Base-by-base conservation (phyloP, 148 eudicot species). In the Tetragonia tetragonoides region DNA sequence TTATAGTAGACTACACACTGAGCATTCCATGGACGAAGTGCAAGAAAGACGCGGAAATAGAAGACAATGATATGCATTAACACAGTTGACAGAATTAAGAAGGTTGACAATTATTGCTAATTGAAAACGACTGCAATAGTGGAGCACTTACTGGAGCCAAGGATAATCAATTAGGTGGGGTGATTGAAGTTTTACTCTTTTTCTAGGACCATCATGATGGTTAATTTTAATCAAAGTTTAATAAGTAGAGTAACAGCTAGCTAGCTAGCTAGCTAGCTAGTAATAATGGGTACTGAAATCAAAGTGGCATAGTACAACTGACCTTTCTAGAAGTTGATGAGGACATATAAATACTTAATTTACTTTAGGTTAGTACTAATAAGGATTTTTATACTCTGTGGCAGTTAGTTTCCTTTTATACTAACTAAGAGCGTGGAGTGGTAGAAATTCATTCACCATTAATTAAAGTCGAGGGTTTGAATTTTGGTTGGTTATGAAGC, bases 251-350 rank as follows among this genome's bases (percentile, higher is more conserved):
- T 40, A 39, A 51, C 14, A 53, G 57, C 44, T 49, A 72, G 28
- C 38, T 72, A 49, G 57, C 44, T 49, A 72, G 28, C 38, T 72
- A 49, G 34, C 34, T 28, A 28, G 34, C 34, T 28, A 28, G 34
- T 28, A 28, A 28, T 40, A 54, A 37, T 16, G 49, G 75, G 74
- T 57, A 37, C 49, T 73, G 75, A 73, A 73, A 56, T 73, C 65
- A 73, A 73, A 73, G 75, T 18, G 10, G 24, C 75, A 73, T 34
- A 7, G 28, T 71, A 34, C 73, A 70, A 23, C 15, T 56, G 4
- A 56, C 60, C n/a, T 56, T 56, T 56, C 60, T 56, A 15, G n/a
- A 56, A 56, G 60, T 56, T 56, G 60, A 56, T 56, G 60, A 56
- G 60, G 20, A 56, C 60, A 56, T 18, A 16, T 0, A 16, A 15